phyloP scores from a whole-genome alignment of 1,139 yeast genomes.

The Kluyveromyces sp. region DNA sequence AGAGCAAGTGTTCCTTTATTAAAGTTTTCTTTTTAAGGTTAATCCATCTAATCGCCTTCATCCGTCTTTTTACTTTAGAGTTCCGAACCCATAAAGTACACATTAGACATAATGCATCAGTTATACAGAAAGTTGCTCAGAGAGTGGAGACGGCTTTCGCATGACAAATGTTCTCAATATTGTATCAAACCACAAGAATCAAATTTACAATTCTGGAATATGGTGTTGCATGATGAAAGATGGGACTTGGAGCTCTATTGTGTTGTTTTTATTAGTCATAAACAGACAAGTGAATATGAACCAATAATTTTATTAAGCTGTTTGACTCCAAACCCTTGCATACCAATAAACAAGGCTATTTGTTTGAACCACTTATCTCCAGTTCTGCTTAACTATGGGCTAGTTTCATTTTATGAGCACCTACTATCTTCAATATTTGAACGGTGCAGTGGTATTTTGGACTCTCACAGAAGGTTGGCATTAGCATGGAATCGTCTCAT shows the following conservation, averaged over 20 bases:
- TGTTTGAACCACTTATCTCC: constrained; percentile 20
- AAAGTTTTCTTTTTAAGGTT: no score
- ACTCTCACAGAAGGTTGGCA: constrained; percentile 1
- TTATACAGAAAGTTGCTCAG: constrained; percentile 22
- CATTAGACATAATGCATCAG: constrained; percentile 13
- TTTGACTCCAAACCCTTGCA: constrained; percentile 22
- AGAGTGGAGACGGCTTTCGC: constrained; percentile 26
- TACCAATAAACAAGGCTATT: constrained; percentile 24
- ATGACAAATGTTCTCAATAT: constrained; percentile 9
- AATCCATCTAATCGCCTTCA: neutral
- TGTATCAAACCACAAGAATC: constrained; percentile 27
- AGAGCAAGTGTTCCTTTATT: no score
- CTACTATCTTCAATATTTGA: constrained; percentile 16
- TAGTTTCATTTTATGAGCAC: constrained; percentile 17
- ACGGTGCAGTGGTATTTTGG: constrained; percentile 1
- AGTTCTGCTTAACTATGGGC: constrained; percentile 16
- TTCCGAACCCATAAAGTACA: no score
- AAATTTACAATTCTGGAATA: constrained; percentile 27
- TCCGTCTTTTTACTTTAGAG: neutral
- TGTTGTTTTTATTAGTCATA: constrained; percentile 15
- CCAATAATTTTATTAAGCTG: constrained; percentile 20
- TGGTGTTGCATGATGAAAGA: constrained; percentile 17
- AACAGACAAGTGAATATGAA: constrained; percentile 11
- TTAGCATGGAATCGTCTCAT: constrained; percentile 28
- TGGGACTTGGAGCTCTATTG: constrained; percentile 19